Evolutionary conservation across 176 grass and related monocot species (phyloP).

Genomic region (Aegilops sharonensis): DNA sequence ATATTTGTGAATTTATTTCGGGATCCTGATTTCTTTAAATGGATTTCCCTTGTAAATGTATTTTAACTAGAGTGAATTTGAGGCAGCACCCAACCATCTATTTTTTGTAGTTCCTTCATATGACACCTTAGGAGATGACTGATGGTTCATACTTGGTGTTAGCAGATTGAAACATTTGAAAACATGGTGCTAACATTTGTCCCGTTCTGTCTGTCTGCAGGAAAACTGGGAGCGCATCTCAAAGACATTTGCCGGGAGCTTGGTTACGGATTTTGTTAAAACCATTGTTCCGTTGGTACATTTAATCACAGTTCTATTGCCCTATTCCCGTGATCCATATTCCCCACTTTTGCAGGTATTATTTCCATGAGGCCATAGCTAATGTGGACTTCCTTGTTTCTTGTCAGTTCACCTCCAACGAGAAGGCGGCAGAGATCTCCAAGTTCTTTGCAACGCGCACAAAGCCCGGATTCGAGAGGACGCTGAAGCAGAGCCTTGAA

Average conservation of each 20-base stretch:
- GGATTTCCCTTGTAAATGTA: neutral
- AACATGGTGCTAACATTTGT: neutral
- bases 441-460: slow-evolving; percentile 53
- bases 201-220: slow-evolving; percentile 30
- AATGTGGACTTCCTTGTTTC: slow-evolving; percentile 5
- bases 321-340: neutral
- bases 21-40: neutral
- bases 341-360: neutral
- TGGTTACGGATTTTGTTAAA: slow-evolving; percentile 30
- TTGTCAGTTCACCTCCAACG: slow-evolving; percentile 58
- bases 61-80: neutral
- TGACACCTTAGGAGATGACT: neutral
- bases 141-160: neutral
- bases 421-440: slow-evolving; percentile 63
- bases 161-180: neutral
- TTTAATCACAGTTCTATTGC: neutral
- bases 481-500: slow-evolving; percentile 75
- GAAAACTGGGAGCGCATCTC: slow-evolving; percentile 67
- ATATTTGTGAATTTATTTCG: neutral
- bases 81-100: neutral
- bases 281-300: slow-evolving; percentile 46
- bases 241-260: slow-evolving; percentile 43
- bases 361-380: slow-evolving; percentile 2
- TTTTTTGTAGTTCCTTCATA: neutral
- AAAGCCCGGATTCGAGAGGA: slow-evolving; percentile 54